Evolutionary conservation across 2,329 filamentous ascomycete genomes (phyloP).

Genomic region (Xylaria arbuscula): DNA sequence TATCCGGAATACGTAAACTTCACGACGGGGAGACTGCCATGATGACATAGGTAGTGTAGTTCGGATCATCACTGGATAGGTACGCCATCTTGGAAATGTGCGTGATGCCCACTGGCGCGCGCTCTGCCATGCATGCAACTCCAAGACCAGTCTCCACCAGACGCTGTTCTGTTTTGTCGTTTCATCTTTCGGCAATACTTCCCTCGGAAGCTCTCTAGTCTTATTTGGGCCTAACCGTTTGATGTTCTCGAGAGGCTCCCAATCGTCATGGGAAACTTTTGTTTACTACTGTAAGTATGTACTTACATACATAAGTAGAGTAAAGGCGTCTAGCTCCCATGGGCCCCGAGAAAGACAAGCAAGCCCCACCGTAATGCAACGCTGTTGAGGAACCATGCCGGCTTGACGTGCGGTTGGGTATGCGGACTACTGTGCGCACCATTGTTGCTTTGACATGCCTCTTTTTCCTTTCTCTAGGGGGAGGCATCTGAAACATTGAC

Average conservation of each 20-base stretch:
- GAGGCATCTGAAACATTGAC: slow-evolving; percentile 45
- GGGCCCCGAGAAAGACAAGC: slow-evolving; percentile 37
- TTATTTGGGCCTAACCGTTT: slow-evolving; percentile 33
- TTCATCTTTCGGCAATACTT: slow-evolving; percentile 42
- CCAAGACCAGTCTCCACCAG: slow-evolving; percentile 12
- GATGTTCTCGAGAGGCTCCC: slow-evolving; percentile 37
- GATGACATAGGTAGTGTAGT: slow-evolving; percentile 8
- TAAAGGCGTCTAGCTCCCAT: slow-evolving; percentile 35
- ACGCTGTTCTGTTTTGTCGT: slow-evolving; percentile 37
- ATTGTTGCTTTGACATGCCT: slow-evolving; percentile 42
- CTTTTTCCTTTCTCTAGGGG: slow-evolving; percentile 30
- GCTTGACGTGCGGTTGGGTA: slow-evolving; percentile 37
- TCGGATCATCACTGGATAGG: neutral
- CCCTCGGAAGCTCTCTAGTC: slow-evolving; percentile 39
- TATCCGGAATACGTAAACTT: slow-evolving; percentile 5
- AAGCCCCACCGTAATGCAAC: slow-evolving; percentile 40
- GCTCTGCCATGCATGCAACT: slow-evolving; percentile 26
- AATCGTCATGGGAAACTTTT: slow-evolving; percentile 31
- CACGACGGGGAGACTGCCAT: neutral
- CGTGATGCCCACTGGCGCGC: slow-evolving; percentile 20
- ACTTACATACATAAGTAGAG: too few species aligned
- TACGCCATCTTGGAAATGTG: slow-evolving; percentile 7
- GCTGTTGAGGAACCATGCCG: slow-evolving; percentile 35
- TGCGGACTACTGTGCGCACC: slow-evolving; percentile 37
- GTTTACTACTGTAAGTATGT: slow-evolving; percentile 32